Conservation (phyloP, 305 asterid genomes). For the Plantago coronopus region DNA sequence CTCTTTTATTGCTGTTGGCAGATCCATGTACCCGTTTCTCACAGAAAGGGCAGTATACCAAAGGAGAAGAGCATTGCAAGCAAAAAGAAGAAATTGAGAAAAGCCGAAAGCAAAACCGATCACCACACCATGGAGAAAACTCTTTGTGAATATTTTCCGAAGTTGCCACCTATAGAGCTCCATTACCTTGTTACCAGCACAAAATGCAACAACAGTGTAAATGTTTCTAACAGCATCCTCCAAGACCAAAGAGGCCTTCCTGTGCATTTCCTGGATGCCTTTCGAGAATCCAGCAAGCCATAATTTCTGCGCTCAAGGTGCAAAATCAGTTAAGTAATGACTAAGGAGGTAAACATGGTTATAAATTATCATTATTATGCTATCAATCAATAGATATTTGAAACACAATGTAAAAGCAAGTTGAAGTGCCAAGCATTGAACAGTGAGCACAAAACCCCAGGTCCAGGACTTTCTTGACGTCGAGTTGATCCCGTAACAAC, state of each 20-base stretch:
- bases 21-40: slow-evolving; percentile 45
- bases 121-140: slow-evolving; percentile 95
- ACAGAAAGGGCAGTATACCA: slow-evolving; percentile 94
- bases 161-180: slow-evolving; percentile 91
- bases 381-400: slow-evolving; percentile 6
- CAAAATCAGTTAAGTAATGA: slow-evolving; percentile 18
- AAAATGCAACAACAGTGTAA: slow-evolving; percentile 93
- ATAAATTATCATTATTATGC: slow-evolving; percentile 1
- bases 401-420: not conserved
- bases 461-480: no score
- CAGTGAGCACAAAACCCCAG: no score
- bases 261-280: slow-evolving; percentile 99
- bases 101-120: slow-evolving; percentile 95
- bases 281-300: slow-evolving; percentile 99
- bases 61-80: slow-evolving; percentile 92
- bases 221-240: slow-evolving; percentile 99
- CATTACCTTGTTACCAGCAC: slow-evolving; percentile 99
- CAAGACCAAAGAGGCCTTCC: slow-evolving; percentile 95
- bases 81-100: slow-evolving; percentile 98
- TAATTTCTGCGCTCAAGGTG: slow-evolving; percentile 59
- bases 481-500: no score
- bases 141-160: slow-evolving; percentile 74
- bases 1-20: slow-evolving; percentile 81
- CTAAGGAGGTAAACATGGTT: slow-evolving; percentile 5
- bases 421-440: not conserved